Base-by-base conservation (phyloP, 306 rosid species). In the Spatholobus suberectus region DNA sequence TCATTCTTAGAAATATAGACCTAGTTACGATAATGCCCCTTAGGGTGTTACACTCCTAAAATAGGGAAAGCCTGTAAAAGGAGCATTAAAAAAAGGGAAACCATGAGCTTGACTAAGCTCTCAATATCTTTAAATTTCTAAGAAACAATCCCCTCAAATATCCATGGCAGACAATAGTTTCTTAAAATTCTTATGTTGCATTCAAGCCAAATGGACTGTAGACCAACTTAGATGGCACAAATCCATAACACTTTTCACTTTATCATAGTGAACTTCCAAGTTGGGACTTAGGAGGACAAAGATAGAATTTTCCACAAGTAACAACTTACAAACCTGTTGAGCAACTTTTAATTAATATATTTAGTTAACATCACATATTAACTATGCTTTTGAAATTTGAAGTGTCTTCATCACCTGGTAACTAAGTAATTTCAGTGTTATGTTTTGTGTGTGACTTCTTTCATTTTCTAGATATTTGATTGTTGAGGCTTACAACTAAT, bases 321-420 rank as follows among this genome's bases (percentile, higher is more conserved):
- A 32, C 27, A 58, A 57, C 52, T 8, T 61, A 41, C 41, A 40
- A 26, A 9, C 26, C 8, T 63, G 3, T 62, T 43, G 46, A 26
- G 21, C 20, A 27, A 77, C 63, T 43, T 29, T 18, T 18, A 46
- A 47, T 24, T 29, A 47, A 46, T 34, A 8, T 47, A 62, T 44
- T 76, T 29, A 21, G 40, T 66, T 67, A 34, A 68, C n/a, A 18
- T 63, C 26, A 40, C 6, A 17, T 44, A 43, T 62, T 74, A 24
- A 27, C 82, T 20, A 27, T 32, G 62, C 34, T 73, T 65, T 74
- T 59, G 27, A 70, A n/a, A n/a, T n/a, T n/a, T n/a, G n/a, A n/a
- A 26, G 58, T 73, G 69, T 62, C 62, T 23, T 63, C 68, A 49
- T 49, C 73, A 58, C 73, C 47, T 69, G 38, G 34, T 76, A 26